These are phyloP conservation scores for Trametes polyzona DNA, from an alignment of 1,284 basidiomycete genomes.

Conservation along the genomic window DNA sequence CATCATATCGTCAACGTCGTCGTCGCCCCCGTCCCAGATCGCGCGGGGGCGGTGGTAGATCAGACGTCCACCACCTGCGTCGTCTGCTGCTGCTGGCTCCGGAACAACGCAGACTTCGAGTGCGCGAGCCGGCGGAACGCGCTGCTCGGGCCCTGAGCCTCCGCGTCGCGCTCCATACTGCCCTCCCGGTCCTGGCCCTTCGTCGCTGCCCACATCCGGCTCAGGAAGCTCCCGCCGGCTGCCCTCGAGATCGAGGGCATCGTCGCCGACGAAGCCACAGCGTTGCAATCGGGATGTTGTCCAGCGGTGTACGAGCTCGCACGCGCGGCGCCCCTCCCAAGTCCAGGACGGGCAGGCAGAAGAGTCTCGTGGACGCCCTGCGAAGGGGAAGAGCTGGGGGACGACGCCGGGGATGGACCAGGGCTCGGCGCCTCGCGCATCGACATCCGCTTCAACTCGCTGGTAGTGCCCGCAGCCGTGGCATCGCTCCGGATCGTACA, in stretches of 20 bases:
- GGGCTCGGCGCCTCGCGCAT: slow-evolving; percentile 13
- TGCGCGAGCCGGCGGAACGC: slow-evolving; percentile 43
- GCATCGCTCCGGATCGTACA: slow-evolving; percentile 37
- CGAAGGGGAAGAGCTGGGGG: slow-evolving; percentile 18
- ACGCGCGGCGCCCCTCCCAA: slow-evolving; percentile 17
- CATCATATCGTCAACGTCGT: slow-evolving; percentile 22
- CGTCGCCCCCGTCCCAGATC: slow-evolving; percentile 11
- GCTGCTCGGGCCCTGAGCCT: slow-evolving; percentile 35
- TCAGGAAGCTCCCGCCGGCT: slow-evolving; percentile 53
- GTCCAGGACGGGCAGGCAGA: slow-evolving; percentile 14
- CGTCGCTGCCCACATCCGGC: slow-evolving; percentile 65
- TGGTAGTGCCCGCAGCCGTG: slow-evolving; percentile 21
- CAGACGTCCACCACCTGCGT: slow-evolving; percentile 24
- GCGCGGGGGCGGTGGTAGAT: slow-evolving; percentile 12
- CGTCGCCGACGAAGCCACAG: slow-evolving; percentile 44
- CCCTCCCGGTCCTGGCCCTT: slow-evolving; percentile 46
- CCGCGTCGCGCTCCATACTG: slow-evolving; percentile 26
- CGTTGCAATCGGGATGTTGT: slow-evolving; percentile 24
- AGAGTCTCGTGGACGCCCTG: slow-evolving; percentile 14
- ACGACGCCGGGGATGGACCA: slow-evolving; percentile 16
- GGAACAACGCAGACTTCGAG: slow-evolving; percentile 50
- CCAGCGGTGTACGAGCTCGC: slow-evolving; percentile 13
- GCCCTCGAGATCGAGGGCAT: slow-evolving; percentile 46
- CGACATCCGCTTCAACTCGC: slow-evolving; percentile 25
- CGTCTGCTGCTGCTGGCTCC: slow-evolving; percentile 32